Conservation (phyloP, 352 stramenopile species). For the Phytopythium montanum region DNA sequence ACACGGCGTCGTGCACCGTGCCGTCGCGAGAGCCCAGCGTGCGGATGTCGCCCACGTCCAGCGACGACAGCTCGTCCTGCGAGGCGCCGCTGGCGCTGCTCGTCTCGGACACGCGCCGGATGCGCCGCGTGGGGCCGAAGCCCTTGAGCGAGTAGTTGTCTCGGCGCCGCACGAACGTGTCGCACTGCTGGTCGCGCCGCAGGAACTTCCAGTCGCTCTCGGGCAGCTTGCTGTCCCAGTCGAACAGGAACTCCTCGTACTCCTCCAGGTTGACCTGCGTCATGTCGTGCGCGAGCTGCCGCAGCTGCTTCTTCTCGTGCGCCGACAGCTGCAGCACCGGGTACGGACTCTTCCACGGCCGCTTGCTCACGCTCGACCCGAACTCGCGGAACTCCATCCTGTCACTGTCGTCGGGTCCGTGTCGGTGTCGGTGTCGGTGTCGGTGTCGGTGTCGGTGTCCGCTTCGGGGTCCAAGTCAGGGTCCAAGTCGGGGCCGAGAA, state of each 20-base stretch:
- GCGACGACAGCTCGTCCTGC: slow-evolving; percentile 9
- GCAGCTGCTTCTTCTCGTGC: slow-evolving; percentile 14
- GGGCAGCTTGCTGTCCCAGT: slow-evolving; percentile 4
- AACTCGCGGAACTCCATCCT: slow-evolving; percentile 9
- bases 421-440: neutral
- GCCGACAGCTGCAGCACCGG: slow-evolving; percentile 7
- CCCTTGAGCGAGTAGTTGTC: slow-evolving; percentile 10
- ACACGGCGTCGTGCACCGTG: slow-evolving; percentile 17
- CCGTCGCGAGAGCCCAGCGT: slow-evolving; percentile 18
- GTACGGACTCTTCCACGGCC: slow-evolving; percentile 19
- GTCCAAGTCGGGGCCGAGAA: neutral
- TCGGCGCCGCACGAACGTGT: slow-evolving; percentile 9
- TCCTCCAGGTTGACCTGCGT: slow-evolving; percentile 12
- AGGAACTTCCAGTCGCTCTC: slow-evolving; percentile 9
- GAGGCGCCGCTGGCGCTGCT: slow-evolving; percentile 5
- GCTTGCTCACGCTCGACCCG: slow-evolving; percentile 11
- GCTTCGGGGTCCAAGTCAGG: neutral
- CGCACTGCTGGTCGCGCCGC: slow-evolving; percentile 8
- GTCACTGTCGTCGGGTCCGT: neutral
- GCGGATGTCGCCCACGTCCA: slow-evolving; percentile 8
- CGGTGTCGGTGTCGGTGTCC: neutral
- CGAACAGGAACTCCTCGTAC: slow-evolving; percentile 20
- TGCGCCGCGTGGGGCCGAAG: slow-evolving; percentile 8
- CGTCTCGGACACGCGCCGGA: slow-evolving; percentile 4
- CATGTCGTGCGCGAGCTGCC: slow-evolving; percentile 20